These are phyloP conservation scores for Saturnispora bothae DNA, from an alignment of 805 yeast genomes.

Conservation along the genomic window DNA sequence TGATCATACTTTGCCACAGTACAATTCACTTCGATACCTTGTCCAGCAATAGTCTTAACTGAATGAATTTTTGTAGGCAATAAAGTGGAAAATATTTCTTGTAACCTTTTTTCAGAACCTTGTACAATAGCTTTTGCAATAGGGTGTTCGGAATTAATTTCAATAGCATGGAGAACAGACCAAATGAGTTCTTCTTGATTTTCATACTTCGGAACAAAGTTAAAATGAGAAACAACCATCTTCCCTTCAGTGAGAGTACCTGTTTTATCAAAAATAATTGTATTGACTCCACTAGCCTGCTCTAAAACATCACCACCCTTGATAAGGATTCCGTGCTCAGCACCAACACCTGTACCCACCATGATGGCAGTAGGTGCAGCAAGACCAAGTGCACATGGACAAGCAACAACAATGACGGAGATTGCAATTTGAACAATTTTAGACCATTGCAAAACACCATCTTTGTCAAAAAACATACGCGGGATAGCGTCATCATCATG, in stretches of 20 bases:
- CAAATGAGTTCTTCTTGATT: slow-evolving; percentile 29
- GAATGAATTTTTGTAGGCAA: slow-evolving; percentile 21
- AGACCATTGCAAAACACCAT: slow-evolving; percentile 17
- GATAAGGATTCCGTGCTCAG: slow-evolving; percentile 76
- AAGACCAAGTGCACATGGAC: slow-evolving; percentile 96
- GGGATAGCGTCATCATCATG: slow-evolving; percentile 17
- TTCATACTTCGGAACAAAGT: slow-evolving; percentile 12
- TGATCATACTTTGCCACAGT: slow-evolving; percentile 15
- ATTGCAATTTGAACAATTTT: slow-evolving; percentile 60
- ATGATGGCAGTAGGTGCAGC: slow-evolving; percentile 98
- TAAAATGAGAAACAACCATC: slow-evolving; percentile 37
- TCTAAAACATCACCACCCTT: slow-evolving; percentile 92
- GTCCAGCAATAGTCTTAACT: slow-evolving; percentile 32
- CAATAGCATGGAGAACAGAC: slow-evolving; percentile 48
- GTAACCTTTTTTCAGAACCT: slow-evolving; percentile 16
- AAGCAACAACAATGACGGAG: slow-evolving; percentile 91
- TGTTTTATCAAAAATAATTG: slow-evolving; percentile 84
- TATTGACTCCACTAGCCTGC: slow-evolving; percentile 49
- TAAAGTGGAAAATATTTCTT: neutral
- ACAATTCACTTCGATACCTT: slow-evolving; percentile 31
- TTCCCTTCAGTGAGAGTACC: slow-evolving; percentile 88
- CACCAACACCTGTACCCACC: slow-evolving; percentile 98
- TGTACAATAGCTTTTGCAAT: slow-evolving; percentile 60
- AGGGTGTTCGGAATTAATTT: slow-evolving; percentile 77
- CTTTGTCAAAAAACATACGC: slow-evolving; percentile 18